A percentile compares a stretch with the other conserved stretches of the same genome.
Evolutionary conservation across 2,329 filamentous ascomycete genomes (phyloP).

Genomic region (Rhytidhysteron rufulum): DNA sequence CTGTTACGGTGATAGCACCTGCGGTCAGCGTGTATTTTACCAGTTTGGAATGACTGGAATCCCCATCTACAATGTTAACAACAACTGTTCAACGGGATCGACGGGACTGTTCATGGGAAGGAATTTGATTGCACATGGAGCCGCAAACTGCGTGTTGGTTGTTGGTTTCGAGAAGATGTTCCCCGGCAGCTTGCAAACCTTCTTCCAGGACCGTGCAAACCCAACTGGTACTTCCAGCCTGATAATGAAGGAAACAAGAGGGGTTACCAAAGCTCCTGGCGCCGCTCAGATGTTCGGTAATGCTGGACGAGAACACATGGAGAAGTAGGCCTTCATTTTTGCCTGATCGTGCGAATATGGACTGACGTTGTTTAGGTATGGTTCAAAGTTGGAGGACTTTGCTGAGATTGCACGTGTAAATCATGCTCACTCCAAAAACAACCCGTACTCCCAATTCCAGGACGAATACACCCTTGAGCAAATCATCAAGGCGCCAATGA

Average conservation of each 20-base stretch:
- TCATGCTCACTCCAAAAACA: constrained; percentile 84
- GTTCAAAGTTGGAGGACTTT: constrained; percentile 80
- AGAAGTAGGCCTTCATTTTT: constrained; percentile 58
- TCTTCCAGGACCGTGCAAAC: constrained; percentile 81
- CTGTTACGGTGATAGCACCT: constrained; percentile 94
- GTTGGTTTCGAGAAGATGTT: constrained; percentile 99
- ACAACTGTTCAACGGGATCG: constrained; percentile 96
- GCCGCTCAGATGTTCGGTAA: constrained; percentile 96
- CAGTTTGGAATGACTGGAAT: constrained; percentile 98
- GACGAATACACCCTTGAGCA: constrained; percentile 87
- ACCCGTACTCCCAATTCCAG: constrained; percentile 97
- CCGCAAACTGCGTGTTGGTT: constrained; percentile 82
- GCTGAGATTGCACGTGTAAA: constrained; percentile 92
- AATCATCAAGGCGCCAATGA: constrained; percentile 69
- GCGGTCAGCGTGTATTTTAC: constrained; percentile 95
- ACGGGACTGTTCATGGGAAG: constrained; percentile 83
- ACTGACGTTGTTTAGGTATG: constrained; percentile 56
- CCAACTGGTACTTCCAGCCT: constrained; percentile 67
- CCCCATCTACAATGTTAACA: constrained; percentile 97
- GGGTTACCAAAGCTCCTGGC: constrained; percentile 75
- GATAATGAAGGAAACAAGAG: constrained; percentile 82
- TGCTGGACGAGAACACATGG: constrained; percentile 89
- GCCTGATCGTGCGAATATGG: constrained; percentile 1
- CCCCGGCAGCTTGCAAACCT: constrained; percentile 76
- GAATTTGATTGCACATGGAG: constrained; percentile 73